Evolutionary conservation across 2,329 filamentous ascomycete species (phyloP).

Genomic region (Sclerotinia spermophila): DNA sequence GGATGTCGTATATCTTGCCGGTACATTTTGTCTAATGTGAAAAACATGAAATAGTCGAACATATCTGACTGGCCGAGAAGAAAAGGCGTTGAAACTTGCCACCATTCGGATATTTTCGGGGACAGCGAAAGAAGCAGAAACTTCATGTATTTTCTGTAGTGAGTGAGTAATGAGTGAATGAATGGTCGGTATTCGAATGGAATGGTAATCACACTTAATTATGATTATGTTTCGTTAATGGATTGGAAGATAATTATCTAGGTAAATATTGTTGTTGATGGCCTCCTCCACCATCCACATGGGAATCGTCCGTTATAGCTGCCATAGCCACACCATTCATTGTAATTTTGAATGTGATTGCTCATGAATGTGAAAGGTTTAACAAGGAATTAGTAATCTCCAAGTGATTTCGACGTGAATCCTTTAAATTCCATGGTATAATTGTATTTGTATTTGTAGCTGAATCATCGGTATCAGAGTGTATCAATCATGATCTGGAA

Average conservation of each 20-base stretch:
- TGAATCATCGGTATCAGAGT: too few relatives aligned
- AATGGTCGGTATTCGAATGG: background rate
- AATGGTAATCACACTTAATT: background rate
- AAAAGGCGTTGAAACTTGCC: background rate
- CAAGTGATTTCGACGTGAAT: background rate
- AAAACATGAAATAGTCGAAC: background rate
- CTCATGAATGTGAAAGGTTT: background rate
- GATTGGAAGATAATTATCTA: background rate
- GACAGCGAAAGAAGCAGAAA: background rate
- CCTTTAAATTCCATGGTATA: background rate
- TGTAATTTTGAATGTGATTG: background rate
- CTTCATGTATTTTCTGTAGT: too few relatives aligned
- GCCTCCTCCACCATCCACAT: background rate
- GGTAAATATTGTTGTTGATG: background rate
- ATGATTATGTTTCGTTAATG: background rate
- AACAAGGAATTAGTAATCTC: background rate
- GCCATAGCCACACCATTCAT: background rate
- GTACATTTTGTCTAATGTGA: background rate
- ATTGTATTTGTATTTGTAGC: background rate
- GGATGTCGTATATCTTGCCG: background rate
- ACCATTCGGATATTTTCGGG: constrained; percentile 4
- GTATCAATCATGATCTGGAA: background rate
- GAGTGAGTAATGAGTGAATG: too few relatives aligned
- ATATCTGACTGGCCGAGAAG: background rate
- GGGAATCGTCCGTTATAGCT: background rate